Percentiles rank a stretch among this genome's conserved stretches.
phyloP scores from a whole-genome alignment of 2,329 filamentous ascomycete species.

The Sporothrix brunneoviolacea region DNA sequence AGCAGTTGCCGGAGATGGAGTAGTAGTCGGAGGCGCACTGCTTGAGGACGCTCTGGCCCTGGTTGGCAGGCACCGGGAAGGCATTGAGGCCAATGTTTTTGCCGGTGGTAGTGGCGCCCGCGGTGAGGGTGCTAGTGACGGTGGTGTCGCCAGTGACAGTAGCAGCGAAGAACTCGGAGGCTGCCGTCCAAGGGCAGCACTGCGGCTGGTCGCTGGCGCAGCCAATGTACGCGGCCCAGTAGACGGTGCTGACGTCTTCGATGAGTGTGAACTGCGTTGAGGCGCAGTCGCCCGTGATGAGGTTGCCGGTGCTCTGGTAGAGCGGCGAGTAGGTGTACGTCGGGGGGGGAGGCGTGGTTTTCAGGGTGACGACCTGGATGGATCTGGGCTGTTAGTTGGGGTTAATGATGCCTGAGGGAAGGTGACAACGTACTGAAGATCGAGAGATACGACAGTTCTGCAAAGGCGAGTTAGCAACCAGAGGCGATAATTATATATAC shows the following conservation, averaged over 20 bases:
- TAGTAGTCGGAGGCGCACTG: slow-evolving; percentile 24
- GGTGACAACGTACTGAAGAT: slow-evolving; percentile 17
- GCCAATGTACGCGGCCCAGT: slow-evolving; percentile 23
- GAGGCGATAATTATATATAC: no score
- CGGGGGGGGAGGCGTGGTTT: slow-evolving; percentile 1
- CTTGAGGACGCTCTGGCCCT: slow-evolving; percentile 10
- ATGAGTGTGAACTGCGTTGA: slow-evolving; percentile 23
- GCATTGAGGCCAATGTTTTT: slow-evolving; percentile 10
- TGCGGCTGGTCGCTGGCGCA: slow-evolving; percentile 23
- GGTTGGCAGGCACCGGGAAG: slow-evolving; percentile 19
- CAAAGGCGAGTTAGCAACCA: neutral
- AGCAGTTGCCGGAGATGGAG: slow-evolving; percentile 23
- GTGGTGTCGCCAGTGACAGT: slow-evolving; percentile 12
- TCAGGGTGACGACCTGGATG: slow-evolving; percentile 17
- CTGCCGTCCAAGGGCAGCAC: slow-evolving; percentile 24
- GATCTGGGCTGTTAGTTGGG: slow-evolving; percentile 9
- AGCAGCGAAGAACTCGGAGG: slow-evolving; percentile 9
- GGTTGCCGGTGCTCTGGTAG: slow-evolving; percentile 19
- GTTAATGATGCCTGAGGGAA: no score
- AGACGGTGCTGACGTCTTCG: slow-evolving; percentile 22
- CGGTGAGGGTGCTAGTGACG: slow-evolving; percentile 6
- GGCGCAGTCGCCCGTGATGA: slow-evolving; percentile 22
- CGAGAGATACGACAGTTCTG: slow-evolving; percentile 18
- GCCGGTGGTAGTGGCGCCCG: neutral
- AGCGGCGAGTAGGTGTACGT: slow-evolving; percentile 13